phyloP scores from a whole-genome alignment of 1,139 yeast species.

The Diutina rugosa region DNA sequence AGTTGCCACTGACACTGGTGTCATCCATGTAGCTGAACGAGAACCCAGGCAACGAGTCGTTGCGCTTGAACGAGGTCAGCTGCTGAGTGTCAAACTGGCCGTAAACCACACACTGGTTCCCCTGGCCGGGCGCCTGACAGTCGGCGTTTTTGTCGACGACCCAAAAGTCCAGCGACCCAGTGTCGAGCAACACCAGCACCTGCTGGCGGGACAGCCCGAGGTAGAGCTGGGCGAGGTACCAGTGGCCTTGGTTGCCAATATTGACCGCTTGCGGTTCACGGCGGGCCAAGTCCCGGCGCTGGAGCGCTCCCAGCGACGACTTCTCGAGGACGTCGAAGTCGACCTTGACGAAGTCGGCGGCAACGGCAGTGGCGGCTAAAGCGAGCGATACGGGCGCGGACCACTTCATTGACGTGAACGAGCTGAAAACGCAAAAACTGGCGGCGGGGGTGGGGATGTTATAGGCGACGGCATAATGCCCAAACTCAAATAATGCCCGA shows the following conservation, averaged over 20 bases:
- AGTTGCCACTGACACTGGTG: neutral
- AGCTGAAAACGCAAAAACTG: neutral
- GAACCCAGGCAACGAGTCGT: neutral
- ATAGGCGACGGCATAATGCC: neutral
- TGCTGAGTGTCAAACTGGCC: constrained; percentile 4
- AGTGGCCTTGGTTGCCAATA: neutral
- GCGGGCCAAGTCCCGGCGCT: neutral
- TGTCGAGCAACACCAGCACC: constrained; percentile 1
- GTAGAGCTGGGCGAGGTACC: neutral
- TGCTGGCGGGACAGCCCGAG: neutral
- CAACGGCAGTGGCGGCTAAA: neutral
- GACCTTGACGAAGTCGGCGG: neutral
- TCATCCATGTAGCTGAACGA: neutral
- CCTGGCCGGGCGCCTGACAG: neutral
- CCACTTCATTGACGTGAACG: neutral
- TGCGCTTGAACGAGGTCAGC: neutral
- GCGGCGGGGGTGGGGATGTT: neutral
- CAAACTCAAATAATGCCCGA: neutral
- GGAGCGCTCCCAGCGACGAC: neutral
- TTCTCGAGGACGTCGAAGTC: neutral
- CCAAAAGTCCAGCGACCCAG: constrained; percentile 3
- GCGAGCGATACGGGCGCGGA: neutral
- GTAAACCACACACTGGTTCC: neutral
- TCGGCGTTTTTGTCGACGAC: neutral
- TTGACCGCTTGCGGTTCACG: neutral